Percentiles rank a stretch among this genome's conserved stretches.
Evolutionary conservation across 805 yeast species (phyloP).

Genomic region (Ogataea philodendri): DNA sequence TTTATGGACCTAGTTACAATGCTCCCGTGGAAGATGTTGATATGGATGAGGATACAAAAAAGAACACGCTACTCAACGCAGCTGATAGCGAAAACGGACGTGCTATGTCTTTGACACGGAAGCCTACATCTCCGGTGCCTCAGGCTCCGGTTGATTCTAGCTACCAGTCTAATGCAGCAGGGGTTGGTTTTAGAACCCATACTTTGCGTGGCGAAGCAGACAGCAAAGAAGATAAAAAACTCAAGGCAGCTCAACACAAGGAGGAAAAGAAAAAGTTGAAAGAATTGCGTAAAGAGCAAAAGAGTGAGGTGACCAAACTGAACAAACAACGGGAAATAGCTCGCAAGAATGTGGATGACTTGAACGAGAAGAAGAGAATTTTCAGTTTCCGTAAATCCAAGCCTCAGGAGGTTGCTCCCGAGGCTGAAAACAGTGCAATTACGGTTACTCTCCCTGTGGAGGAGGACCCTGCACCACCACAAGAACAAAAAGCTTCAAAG

Average conservation of each 20-base stretch:
- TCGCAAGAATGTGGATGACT: conserved; percentile 17
- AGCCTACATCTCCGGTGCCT: background rate
- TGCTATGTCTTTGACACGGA: conserved; percentile 8
- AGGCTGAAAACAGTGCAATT: conserved; percentile 2
- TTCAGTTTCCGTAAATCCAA: conserved; percentile 15
- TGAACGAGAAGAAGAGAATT: conserved; percentile 9
- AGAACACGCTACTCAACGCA: conserved; percentile 29
- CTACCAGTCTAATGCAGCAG: conserved; percentile 31
- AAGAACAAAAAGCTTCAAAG: conserved; percentile 9
- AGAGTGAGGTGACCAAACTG: conserved; percentile 24
- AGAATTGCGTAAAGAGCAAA: conserved; percentile 24
- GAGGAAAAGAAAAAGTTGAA: conserved; percentile 25
- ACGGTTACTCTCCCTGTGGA: conserved; percentile 9
- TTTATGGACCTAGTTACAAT: conserved; percentile 41
- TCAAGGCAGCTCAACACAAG: conserved; percentile 17
- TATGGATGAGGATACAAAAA: conserved; percentile 28
- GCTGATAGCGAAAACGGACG: conserved; percentile 6
- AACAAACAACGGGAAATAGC: conserved; percentile 28
- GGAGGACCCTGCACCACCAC: conserved; percentile 1
- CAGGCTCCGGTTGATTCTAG: background rate
- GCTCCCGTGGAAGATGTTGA: conserved; percentile 9
- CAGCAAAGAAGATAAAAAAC: conserved; percentile 17
- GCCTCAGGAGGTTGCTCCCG: conserved; percentile 1
- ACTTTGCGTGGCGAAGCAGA: conserved; percentile 28
- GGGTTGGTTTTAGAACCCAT: conserved; percentile 31